These are phyloP conservation scores for Seiridium cupressi DNA, from an alignment of 2,329 filamentous ascomycete genomes.

Conservation along the genomic window DNA sequence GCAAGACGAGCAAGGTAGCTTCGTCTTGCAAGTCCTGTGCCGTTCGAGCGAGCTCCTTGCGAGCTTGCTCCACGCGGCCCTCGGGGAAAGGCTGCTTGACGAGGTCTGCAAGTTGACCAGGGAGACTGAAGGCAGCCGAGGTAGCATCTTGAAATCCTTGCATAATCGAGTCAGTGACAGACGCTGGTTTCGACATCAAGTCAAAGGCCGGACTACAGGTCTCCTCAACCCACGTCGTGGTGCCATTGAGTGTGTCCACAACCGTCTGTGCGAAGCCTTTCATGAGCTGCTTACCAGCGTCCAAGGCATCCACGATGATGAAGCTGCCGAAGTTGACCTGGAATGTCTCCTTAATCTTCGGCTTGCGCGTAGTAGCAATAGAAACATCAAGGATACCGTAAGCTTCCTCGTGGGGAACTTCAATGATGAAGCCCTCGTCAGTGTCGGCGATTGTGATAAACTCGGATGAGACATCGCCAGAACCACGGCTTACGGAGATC, in stretches of 20 bases:
- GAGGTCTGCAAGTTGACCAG: slow-evolving; percentile 17
- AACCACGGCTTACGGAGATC: slow-evolving; percentile 52
- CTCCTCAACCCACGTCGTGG: slow-evolving; percentile 30
- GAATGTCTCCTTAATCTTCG: slow-evolving; percentile 60
- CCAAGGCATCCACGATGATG: slow-evolving; percentile 41
- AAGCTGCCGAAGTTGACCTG: slow-evolving; percentile 57
- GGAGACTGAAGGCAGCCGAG: slow-evolving; percentile 18
- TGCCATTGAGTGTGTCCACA: slow-evolving; percentile 36
- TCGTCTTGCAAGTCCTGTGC: slow-evolving; percentile 36
- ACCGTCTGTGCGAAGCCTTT: slow-evolving; percentile 39
- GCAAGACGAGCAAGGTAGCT: slow-evolving; percentile 44
- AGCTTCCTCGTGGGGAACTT: slow-evolving; percentile 52
- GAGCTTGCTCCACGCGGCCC: slow-evolving; percentile 25
- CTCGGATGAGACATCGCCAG: slow-evolving; percentile 45
- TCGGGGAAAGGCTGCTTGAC: slow-evolving; percentile 20
- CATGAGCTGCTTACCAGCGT: slow-evolving; percentile 39
- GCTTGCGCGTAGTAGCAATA: slow-evolving; percentile 56
- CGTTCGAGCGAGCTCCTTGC: slow-evolving; percentile 30
- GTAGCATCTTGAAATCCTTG: slow-evolving; percentile 23
- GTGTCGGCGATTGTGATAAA: slow-evolving; percentile 46
- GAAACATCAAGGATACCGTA: slow-evolving; percentile 57
- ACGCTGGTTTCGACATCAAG: slow-evolving; percentile 27
- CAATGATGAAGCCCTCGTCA: slow-evolving; percentile 50
- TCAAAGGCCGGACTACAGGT: slow-evolving; percentile 28
- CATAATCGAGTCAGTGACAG: slow-evolving; percentile 26